Base-by-base conservation (phyloP, 2,329 filamentous ascomycete genomes). In the Fusarium bactridioides region DNA sequence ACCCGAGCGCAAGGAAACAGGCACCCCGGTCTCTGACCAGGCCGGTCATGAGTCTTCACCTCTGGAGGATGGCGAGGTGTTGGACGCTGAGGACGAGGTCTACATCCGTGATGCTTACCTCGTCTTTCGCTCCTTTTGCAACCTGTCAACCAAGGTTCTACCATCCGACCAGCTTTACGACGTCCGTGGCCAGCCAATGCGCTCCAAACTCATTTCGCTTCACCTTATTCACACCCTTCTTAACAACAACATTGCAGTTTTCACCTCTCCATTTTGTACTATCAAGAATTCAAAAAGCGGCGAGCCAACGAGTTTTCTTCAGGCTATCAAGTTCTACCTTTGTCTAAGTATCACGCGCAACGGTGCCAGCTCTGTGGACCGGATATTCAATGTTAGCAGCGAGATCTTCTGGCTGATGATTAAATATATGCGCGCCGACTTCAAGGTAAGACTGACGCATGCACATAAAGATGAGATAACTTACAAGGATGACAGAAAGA, bases 391-490 rank as follows among this genome's bases (percentile, higher is more conserved):
- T 79, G 94, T 98, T 45, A 95, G 94, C 80, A 95, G 93, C 77
- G 96, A 99, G 81, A 97, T 98, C 35, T 99, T 99, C 80, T 99
- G 95, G 94, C 86, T 98, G 64, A 97, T 98, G 92, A 84, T 98
- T 47, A 97, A 97, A 80, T 92, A 94, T 77, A 93, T 99, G 90
- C 90, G 97, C 69, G 92, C 96, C 5, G 92, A 95, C 70, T 93
- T 99, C 82, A 99, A 99, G 91, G 92, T 92, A 78, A 67, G 87
- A 59, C 33, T 12, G 13, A 13, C 18, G 27, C 5, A 48, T 25
- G 4, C 16, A 16, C 21, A 31, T n/a, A 35, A 21, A 11, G 38
- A 9, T 18, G 9, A 41, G n/a, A 38, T 31, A 23, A 61, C 79
- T 84, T 67, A 82, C 74, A 35, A 10, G 10, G 7, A 56, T 44